Base-by-base conservation (phyloP, 352 stramenopile genomes). In the Phytophthora megakarya region DNA sequence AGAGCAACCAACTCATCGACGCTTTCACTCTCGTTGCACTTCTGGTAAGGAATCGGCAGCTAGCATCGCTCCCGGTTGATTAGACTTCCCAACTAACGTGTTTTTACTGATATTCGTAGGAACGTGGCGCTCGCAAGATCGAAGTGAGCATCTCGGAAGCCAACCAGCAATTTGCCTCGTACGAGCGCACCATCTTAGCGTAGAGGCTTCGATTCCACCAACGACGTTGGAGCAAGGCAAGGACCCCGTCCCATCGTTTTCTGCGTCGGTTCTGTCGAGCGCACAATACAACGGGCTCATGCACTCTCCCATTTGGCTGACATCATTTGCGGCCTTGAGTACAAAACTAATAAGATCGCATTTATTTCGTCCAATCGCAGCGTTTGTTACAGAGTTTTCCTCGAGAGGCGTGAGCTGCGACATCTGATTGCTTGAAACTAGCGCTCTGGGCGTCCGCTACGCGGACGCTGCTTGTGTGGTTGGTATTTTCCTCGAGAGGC, bases 61-160 rank as follows among this genome's bases (percentile, higher is more conserved):
- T 37, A 19, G 12, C 25, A 47, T 44, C 19, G 13, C 5, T 13
- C 19, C 44, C 38, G 25, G 19, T 61, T 23, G 16, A 15, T 1
- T 7, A 47, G 15, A 1, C 11, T 33, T 54, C 5, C 26, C 15
- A 42, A 12, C 30, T 52, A 49, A 21, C 43, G 18, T 23, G 15
- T 13, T 18, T 35, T 33, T 37, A 5, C 53, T 48, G 8, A 19
- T 45, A 18, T 7, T 23, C 37, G 28, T 53, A 90, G 79, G 80
- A 89, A n/a, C 87, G 87, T 15, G 84, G 86, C 16, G 87, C 86
- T 30, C 78, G 76, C 21, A 96, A 94, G 70, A 85, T 99, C 64
- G 93, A 99, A 77, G 88, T 98, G 25, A 97, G 86, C 68, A 97
- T 98, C 61, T 94, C 92, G 19, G 96, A 99, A 67, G 92, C 92